A percentile compares a stretch with the other conserved stretches of the same genome.
These are phyloP conservation scores for Dryas drummondii DNA, from an alignment of 306 rosid genomes.

Conservation along the genomic window DNA sequence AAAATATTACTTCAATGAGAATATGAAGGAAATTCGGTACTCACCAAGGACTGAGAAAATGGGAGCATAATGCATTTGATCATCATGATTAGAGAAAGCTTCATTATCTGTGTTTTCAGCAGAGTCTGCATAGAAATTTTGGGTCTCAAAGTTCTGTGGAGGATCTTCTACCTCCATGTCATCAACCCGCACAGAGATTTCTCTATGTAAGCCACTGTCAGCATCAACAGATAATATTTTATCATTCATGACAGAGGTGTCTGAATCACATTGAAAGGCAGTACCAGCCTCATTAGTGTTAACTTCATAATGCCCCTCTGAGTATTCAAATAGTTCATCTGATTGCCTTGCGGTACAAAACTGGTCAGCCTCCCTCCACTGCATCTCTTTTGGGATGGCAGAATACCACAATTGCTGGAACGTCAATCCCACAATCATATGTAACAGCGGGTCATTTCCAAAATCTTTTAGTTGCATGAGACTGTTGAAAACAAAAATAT, in stretches of 20 bases:
- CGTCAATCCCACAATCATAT: constrained; percentile 63
- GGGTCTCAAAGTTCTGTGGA: constrained; percentile 38
- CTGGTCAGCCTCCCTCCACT: constrained; percentile 51
- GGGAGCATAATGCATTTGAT: constrained; percentile 36
- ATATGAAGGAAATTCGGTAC: constrained; percentile 23
- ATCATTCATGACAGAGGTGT: constrained; percentile 59
- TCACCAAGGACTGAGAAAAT: constrained; percentile 54
- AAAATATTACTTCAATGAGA: background rate
- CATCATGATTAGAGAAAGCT: constrained; percentile 25
- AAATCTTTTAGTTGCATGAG: constrained; percentile 49
- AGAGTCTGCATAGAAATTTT: constrained; percentile 46
- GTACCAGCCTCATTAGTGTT: constrained; percentile 45
- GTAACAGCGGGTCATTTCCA: constrained; percentile 47
- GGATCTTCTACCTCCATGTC: constrained; percentile 33
- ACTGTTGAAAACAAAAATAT: constrained; percentile 37
- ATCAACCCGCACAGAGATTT: constrained; percentile 35
- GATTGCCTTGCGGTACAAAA: constrained; percentile 35
- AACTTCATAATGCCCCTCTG: constrained; percentile 41
- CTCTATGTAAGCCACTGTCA: constrained; percentile 20
- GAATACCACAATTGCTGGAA: constrained; percentile 69
- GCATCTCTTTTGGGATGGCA: constrained; percentile 56
- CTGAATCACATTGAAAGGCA: constrained; percentile 39
- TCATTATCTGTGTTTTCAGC: constrained; percentile 44
- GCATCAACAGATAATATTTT: constrained; percentile 26
- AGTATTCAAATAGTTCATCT: constrained; percentile 26